Evolutionary conservation across 2,329 filamentous ascomycete genomes (phyloP), one percentile per base, ranked within the genome.

Genomic region (Lecanosticta acicola): DNA sequence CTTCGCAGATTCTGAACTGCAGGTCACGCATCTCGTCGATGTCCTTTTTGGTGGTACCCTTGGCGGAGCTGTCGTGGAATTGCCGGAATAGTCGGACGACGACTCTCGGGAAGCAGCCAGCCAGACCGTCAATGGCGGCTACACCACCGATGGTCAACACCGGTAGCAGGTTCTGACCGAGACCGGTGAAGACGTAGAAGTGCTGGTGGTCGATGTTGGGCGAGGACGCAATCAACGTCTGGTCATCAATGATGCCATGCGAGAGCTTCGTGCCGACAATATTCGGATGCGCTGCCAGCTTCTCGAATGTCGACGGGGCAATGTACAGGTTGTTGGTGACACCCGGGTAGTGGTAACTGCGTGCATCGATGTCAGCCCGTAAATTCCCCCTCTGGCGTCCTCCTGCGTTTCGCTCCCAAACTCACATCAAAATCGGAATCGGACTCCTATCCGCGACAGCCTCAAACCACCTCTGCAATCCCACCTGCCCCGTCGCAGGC

Each of bases 221-320:
- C 55, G 74, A 77, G 3, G 74, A 71, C 3, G 77, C 78, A 47
- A 84, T 75, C 61, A 83, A 76, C 3, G 76, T 71, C 60, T 83
- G 80, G 55, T 77, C 72, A n/a, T 79, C 81, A 38, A 84, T 72
- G 59, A 83, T 79, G 41, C 79, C 80, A 61, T 85, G 81, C 0
- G 80, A 84, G 55, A 85, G 76, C 67, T 85, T 85, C 67, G 78
- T 82, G 41, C 81, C 81, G 3, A 84, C 80, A 47, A 84, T 83
- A 59, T 84, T 84, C 21, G 77, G 73, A 60, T 84, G 81, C 44
- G 73, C 67, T 4, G 81, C 72, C 19, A 85, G 76, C 55, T 68
- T 66, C 57, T 70, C 77, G 58, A 79, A 81, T 0, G 79, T 80
- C 7, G 75, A 70, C 1, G 80, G 77, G 0, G 73, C 67, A 48